Conservation (phyloP, 345 rosid species). For the Hibiscus trionum region DNA sequence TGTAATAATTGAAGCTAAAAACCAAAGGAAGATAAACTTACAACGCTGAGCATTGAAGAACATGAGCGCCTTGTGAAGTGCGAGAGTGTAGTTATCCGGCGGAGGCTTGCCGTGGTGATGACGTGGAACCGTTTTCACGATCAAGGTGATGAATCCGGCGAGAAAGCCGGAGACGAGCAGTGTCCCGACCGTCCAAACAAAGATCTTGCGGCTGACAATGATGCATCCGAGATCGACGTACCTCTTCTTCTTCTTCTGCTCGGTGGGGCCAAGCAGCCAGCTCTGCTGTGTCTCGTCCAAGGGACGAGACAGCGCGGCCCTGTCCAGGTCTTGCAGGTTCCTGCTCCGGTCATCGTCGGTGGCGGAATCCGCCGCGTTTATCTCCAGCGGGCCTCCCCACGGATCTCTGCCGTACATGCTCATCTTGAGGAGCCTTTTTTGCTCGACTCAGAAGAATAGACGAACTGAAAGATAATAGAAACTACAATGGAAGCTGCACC, state of each 20-base stretch:
- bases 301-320: constrained; percentile 76
- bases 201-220: constrained; percentile 95
- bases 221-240: constrained; percentile 96
- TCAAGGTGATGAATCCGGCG: constrained; percentile 70
- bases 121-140: constrained; percentile 81
- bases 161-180: constrained; percentile 45
- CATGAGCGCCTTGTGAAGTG: constrained; percentile 92
- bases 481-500: not conserved
- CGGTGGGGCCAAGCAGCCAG: constrained; percentile 89
- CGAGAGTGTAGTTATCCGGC: constrained; percentile 82
- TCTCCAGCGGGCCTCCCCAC: constrained; percentile 97
- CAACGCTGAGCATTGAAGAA: constrained; percentile 97
- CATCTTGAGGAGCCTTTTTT: not conserved
- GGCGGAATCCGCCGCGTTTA: constrained; percentile 87
- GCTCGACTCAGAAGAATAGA: too few relatives aligned
- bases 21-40: constrained; percentile 14
- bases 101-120: constrained; percentile 44
- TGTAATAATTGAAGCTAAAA: not conserved
- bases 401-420: constrained; percentile 97
- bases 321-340: constrained; percentile 72
- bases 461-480: not conserved
- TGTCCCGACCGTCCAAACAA: constrained; percentile 85
- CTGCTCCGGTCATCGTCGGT: constrained; percentile 94
- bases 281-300: constrained; percentile 98
- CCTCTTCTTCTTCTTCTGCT: constrained; percentile 85